Percentiles rank a stretch among this genome's conserved stretches.
Evolutionary conservation across 371 early-diverging fungal species (phyloP).

Genomic region (Aphelidium insulamus): DNA sequence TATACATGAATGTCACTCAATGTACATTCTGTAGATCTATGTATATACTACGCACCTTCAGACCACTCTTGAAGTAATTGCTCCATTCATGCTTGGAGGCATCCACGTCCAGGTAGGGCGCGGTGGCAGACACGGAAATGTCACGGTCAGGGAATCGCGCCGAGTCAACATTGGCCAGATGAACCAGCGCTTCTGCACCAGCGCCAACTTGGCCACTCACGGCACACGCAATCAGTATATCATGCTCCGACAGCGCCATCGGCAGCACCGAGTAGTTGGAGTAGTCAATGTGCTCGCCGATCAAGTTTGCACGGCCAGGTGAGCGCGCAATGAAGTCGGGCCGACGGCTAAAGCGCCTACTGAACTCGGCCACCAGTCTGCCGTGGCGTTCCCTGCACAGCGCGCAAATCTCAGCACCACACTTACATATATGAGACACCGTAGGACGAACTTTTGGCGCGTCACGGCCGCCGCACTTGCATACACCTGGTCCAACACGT

Average conservation of each 20-base stretch:
- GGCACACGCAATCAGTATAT: constrained; percentile 50
- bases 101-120: constrained; percentile 40
- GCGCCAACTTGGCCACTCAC: constrained; percentile 6
- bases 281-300: constrained; percentile 92
- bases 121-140: constrained; percentile 28
- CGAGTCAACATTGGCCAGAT: constrained; percentile 31
- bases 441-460: too few relatives aligned
- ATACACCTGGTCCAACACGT: too few relatives aligned
- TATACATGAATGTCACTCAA: neutral
- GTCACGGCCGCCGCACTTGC: too few relatives aligned
- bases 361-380: constrained; percentile 25
- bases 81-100: constrained; percentile 42
- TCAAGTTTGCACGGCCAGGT: constrained; percentile 84
- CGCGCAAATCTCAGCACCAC: too few relatives aligned
- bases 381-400: constrained; percentile 27
- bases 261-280: constrained; percentile 81
- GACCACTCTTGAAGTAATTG: constrained; percentile 73
- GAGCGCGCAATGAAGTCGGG: constrained; percentile 67
- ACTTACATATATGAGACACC: too few relatives aligned
- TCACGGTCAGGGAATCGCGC: constrained; percentile 29
- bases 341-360: constrained; percentile 24
- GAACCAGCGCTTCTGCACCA: constrained; percentile 18
- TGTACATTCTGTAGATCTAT: too few relatives aligned
- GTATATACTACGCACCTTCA: constrained; percentile 22
- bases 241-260: constrained; percentile 80